Percentiles rank a stretch among this genome's conserved stretches.
Evolutionary conservation across 345 rosid species (phyloP).

Genomic region (Lepidium sativum): DNA sequence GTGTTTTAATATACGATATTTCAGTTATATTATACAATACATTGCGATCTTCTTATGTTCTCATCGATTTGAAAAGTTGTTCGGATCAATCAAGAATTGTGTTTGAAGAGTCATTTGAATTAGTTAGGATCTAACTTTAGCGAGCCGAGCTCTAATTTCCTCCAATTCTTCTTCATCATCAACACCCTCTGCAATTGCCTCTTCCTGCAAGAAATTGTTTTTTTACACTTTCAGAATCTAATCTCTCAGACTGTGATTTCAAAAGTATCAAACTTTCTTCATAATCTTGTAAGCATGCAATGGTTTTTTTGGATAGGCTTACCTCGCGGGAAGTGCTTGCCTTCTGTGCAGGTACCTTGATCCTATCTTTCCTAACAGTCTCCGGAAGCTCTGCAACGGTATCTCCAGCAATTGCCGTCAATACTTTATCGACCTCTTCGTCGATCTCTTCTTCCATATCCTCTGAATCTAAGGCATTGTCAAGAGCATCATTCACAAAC

Average conservation of each 20-base stretch:
- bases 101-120: neutral
- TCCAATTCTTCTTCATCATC: slow-evolving; percentile 93
- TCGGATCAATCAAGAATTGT: neutral
- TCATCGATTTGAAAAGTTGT: neutral
- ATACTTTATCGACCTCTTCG: slow-evolving; percentile 90
- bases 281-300: neutral
- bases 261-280: neutral
- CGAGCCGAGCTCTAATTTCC: slow-evolving; percentile 82
- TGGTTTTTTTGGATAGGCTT: neutral
- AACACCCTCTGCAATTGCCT: slow-evolving; percentile 65
- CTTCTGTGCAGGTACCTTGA: slow-evolving; percentile 55
- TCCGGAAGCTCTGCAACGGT: slow-evolving; percentile 87
- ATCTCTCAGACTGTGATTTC: neutral
- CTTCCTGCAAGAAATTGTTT: slow-evolving; percentile 70
- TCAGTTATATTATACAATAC: slow-evolving; percentile 18
- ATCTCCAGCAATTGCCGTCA: slow-evolving; percentile 91
- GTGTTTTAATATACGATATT: neutral
- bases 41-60: neutral
- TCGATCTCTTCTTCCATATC: slow-evolving; percentile 90
- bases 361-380: slow-evolving; percentile 70
- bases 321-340: slow-evolving; percentile 57
- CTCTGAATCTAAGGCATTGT: slow-evolving; percentile 70
- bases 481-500: slow-evolving; percentile 76
- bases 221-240: neutral
- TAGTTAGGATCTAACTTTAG: slow-evolving; percentile 72